A percentile compares a stretch with the other conserved stretches of the same genome.
phyloP scores from a whole-genome alignment of 2,329 filamentous ascomycete species.

The Mycosphaerella sp. region DNA sequence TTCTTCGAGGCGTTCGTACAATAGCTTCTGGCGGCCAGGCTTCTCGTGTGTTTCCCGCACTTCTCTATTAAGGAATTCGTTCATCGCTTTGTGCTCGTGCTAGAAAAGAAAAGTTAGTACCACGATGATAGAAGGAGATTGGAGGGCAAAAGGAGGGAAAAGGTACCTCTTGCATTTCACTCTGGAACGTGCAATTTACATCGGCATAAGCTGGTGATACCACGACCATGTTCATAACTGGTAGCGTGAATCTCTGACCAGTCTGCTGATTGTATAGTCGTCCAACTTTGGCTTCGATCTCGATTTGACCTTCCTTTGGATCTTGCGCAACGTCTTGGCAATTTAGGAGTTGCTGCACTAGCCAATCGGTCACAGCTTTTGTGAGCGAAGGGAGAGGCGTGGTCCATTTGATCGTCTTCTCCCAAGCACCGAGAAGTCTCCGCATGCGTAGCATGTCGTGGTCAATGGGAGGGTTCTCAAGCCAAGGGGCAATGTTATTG shows the following conservation, averaged over 20 bases:
- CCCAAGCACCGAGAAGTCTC: conserved; percentile 27
- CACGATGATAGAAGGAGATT: too few species aligned
- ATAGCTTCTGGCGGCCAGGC: conserved; percentile 54
- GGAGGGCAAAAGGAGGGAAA: neutral
- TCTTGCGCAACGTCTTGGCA: conserved; percentile 51
- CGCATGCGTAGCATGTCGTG: conserved; percentile 24
- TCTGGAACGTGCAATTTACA: conserved; percentile 61
- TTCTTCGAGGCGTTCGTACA: conserved; percentile 77
- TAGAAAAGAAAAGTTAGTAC: conserved; percentile 33
- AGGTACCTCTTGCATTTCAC: conserved; percentile 78
- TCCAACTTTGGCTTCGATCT: conserved; percentile 92
- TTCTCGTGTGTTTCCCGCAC: conserved; percentile 37
- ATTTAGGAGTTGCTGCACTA: conserved; percentile 19
- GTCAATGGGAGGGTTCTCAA: conserved; percentile 19
- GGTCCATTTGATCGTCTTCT: conserved; percentile 27
- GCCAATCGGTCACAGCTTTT: conserved; percentile 27
- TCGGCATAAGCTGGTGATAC: conserved; percentile 51
- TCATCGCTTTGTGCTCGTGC: conserved; percentile 75
- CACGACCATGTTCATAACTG: conserved; percentile 64
- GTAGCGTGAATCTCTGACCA: conserved; percentile 60
- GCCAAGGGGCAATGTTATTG: conserved; percentile 4
- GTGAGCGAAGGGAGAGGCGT: conserved; percentile 23
- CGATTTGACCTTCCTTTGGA: conserved; percentile 64
- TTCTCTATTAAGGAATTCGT: conserved; percentile 71
- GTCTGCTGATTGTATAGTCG: conserved; percentile 68